Percentiles rank a stretch among this genome's conserved stretches.
Conservation (phyloP, 1,284 basidiomycete species). For the Mycosarcoma maydis region DNA sequence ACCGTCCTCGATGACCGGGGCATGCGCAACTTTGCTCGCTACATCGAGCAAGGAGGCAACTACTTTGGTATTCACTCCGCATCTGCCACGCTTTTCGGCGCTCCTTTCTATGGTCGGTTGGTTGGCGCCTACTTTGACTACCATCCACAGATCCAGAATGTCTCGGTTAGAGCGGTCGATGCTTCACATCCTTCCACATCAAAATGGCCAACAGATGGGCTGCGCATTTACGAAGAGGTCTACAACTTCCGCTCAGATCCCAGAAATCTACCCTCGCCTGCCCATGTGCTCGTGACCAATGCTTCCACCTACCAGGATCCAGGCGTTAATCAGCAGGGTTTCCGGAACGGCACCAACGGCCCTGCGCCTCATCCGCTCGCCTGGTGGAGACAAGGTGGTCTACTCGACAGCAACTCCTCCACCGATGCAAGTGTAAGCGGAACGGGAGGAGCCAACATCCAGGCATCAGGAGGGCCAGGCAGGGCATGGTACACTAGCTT, state of each 20-base stretch:
- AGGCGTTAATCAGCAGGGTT: conserved; percentile 66
- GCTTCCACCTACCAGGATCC: conserved; percentile 39
- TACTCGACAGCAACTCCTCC: conserved; percentile 30
- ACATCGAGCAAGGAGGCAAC: conserved; percentile 77
- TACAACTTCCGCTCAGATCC: conserved; percentile 84
- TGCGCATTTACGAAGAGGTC: conserved; percentile 66
- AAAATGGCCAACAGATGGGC: conserved; percentile 22
- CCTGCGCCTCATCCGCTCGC: conserved; percentile 72
- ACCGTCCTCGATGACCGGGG: conserved; percentile 75
- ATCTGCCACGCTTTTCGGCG: conserved; percentile 76
- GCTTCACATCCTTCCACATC: conserved; percentile 42
- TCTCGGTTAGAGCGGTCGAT: conserved; percentile 28
- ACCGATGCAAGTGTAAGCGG: conserved; percentile 37
- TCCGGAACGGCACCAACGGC: conserved; percentile 74
- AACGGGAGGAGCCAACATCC: conserved; percentile 35
- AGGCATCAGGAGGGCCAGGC: conserved; percentile 70
- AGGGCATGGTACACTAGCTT: conserved; percentile 82
- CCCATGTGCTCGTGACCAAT: conserved; percentile 53
- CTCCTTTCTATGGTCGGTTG: conserved; percentile 72
- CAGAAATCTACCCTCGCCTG: conserved; percentile 68
- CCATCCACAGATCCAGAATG: conserved; percentile 76
- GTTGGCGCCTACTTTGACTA: conserved; percentile 79
- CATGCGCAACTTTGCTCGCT: conserved; percentile 75
- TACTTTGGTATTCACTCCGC: conserved; percentile 78
- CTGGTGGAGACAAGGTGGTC: conserved; percentile 79